A percentile compares a stretch with the other conserved stretches of the same genome.
Conservation (phyloP, 176 grass and related monocot species). For the Oryza glumipatula region DNA sequence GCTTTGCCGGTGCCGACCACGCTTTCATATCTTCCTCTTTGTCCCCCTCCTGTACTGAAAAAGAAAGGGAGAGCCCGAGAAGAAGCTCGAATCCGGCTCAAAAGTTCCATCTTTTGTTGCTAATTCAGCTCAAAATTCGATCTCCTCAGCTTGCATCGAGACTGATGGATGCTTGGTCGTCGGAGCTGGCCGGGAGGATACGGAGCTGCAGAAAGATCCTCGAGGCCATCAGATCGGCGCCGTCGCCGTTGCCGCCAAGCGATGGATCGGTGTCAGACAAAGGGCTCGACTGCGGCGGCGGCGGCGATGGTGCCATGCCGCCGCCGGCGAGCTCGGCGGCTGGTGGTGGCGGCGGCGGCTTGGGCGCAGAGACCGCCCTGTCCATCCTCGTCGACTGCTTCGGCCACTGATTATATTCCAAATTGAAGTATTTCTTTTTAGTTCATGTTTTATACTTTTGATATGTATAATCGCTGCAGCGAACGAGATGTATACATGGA, state of each 20-base stretch:
- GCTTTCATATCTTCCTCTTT: background rate
- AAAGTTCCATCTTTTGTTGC: background rate
- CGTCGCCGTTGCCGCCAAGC: background rate
- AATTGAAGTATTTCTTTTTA: background rate
- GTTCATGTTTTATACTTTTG: background rate
- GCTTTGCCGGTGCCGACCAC: background rate
- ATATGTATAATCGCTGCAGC: background rate
- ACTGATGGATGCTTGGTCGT: background rate
- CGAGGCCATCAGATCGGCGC: background rate
- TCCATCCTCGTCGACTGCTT: slow-evolving; percentile 16
- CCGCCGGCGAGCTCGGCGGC: background rate
- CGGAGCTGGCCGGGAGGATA: background rate
- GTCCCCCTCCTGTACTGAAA: background rate
- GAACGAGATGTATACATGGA: background rate
- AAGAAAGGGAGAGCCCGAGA: background rate
- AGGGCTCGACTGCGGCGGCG: background rate
- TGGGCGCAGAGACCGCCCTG: background rate
- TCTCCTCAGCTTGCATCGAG: background rate
- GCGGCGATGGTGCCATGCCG: background rate
- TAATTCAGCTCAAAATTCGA: too few relatives aligned
- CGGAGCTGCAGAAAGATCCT: background rate
- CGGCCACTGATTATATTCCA: background rate
- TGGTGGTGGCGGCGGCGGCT: background rate
- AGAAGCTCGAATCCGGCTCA: background rate
- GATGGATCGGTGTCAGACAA: background rate